These are phyloP conservation scores for Alternaria rosae DNA, from an alignment of 2,329 filamentous ascomycete genomes.

Conservation along the genomic window DNA sequence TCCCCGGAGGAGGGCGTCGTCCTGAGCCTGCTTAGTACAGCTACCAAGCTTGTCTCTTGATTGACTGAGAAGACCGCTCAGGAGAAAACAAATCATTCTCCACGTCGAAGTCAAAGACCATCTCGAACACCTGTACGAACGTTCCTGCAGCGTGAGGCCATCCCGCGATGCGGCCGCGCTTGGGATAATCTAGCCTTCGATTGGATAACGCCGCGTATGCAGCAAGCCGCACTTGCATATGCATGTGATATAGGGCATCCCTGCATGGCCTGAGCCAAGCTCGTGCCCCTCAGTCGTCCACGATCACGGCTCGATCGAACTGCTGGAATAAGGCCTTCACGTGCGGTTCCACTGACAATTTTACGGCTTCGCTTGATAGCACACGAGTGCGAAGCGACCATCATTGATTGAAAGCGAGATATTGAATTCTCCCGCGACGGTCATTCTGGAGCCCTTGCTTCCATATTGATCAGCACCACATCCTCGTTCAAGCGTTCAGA, in stretches of 20 bases:
- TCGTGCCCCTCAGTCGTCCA: constrained; percentile 25
- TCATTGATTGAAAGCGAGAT: not conserved
- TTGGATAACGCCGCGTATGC: constrained; percentile 43
- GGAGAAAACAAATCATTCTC: not conserved
- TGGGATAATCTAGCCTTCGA: constrained; percentile 21
- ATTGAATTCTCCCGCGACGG: constrained; percentile 1
- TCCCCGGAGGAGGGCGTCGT: constrained; percentile 17
- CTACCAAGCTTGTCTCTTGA: not conserved
- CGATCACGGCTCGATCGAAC: constrained; percentile 33
- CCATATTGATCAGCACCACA: constrained; percentile 23
- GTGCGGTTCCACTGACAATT: constrained; percentile 31
- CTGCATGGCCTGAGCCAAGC: constrained; percentile 29
- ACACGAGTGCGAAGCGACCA: constrained; percentile 1
- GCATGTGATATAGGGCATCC: constrained; percentile 46
- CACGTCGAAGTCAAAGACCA: constrained; percentile 9
- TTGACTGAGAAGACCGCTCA: not conserved
- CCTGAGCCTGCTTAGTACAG: not conserved
- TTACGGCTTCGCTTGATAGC: constrained; percentile 10
- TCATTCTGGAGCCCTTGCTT: constrained; percentile 7
- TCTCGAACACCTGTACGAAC: constrained; percentile 24
- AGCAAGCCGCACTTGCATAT: constrained; percentile 50
- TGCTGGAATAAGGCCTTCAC: constrained; percentile 24
- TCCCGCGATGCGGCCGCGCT: constrained; percentile 42
- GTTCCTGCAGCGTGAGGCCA: constrained; percentile 51
- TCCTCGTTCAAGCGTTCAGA: constrained; percentile 39